Conservation (phyloP, 31 red algal genomes). For the Pterothamnion heteromorphum region DNA sequence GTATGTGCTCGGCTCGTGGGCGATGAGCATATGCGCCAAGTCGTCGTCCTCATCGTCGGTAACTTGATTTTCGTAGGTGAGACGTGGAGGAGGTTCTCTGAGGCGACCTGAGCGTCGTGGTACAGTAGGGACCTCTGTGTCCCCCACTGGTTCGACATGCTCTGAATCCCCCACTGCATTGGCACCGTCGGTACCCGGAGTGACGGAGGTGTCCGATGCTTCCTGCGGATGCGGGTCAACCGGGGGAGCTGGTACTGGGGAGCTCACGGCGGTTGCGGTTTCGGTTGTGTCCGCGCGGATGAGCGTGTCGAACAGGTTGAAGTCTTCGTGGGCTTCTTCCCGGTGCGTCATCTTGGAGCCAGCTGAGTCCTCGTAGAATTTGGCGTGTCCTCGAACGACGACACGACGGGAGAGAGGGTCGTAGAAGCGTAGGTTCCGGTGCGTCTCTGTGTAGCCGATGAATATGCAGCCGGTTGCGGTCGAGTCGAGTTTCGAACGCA, state of each 20-base stretch:
- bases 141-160: neutral
- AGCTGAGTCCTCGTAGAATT: neutral
- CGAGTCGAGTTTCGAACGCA: neutral
- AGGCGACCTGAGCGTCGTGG: neutral
- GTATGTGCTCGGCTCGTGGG: neutral
- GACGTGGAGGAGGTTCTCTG: neutral
- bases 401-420: neutral
- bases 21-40: neutral
- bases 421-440: neutral
- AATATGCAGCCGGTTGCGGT: conserved; percentile 20
- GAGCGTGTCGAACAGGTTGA: neutral
- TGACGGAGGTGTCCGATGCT: neutral
- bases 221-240: neutral
- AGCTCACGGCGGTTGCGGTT: neutral
- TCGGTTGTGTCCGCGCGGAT: neutral
- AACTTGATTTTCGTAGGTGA: neutral
- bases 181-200: neutral
- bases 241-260: neutral
- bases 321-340: neutral
- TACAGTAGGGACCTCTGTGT: neutral
- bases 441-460: neutral
- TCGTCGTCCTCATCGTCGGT: conserved; percentile 5
- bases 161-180: neutral
- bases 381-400: neutral
- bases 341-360: neutral